Conservation (phyloP, 306 rosid genomes). For the Boehmeria nivea region DNA sequence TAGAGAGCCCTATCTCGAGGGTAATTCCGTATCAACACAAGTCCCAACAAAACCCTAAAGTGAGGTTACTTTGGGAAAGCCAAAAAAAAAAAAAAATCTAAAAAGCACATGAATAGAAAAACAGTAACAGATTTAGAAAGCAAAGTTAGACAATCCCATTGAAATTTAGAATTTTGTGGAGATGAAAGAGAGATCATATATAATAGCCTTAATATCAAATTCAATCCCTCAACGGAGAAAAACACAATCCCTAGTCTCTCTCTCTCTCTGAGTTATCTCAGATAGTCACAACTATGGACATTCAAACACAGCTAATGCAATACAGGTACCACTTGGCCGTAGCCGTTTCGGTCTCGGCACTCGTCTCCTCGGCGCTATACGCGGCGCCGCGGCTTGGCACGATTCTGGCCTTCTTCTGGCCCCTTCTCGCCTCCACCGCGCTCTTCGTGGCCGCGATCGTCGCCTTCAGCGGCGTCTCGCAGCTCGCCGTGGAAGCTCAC, state of each 20-base stretch:
- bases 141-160: conserved; percentile 27
- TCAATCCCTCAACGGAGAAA: conserved; percentile 14
- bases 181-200: conserved; percentile 19
- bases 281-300: conserved; percentile 10
- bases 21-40: not conserved
- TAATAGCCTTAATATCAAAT: conserved; percentile 21
- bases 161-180: conserved; percentile 23
- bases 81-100: not conserved
- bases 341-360: conserved; percentile 38
- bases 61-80: conserved; percentile 35
- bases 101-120: not conserved
- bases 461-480: conserved; percentile 61
- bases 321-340: conserved; percentile 52
- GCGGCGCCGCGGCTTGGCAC: conserved; percentile 53
- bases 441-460: conserved; percentile 45
- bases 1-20: too few relatives aligned
- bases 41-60: not conserved
- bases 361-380: conserved; percentile 41
- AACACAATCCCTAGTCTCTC: conserved; percentile 10
- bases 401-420: conserved; percentile 75
- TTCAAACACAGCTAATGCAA: conserved; percentile 49
- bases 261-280: conserved; percentile 10
- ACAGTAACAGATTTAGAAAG: conserved; percentile 37
- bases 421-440: conserved; percentile 73
- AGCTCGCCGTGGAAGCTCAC: conserved; percentile 39